These are phyloP conservation scores for Lotmaria passim DNA, from an alignment of 208 protist species.

Conservation along the genomic window DNA sequence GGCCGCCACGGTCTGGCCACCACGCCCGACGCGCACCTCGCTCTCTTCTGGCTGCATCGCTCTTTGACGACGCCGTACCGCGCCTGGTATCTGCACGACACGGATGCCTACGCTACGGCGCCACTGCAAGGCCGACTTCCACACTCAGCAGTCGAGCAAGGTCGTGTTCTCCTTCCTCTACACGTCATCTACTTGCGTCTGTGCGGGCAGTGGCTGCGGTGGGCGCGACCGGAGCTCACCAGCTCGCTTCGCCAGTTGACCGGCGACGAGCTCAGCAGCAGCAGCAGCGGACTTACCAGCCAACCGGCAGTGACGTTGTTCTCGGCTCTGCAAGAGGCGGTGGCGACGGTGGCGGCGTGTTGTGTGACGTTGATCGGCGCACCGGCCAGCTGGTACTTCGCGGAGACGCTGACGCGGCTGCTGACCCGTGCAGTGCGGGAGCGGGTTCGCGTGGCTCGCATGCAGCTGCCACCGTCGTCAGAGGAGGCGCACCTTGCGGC, in stretches of 20 bases:
- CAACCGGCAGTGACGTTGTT: no score
- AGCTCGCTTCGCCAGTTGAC: not conserved
- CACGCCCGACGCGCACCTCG: constrained; percentile 21
- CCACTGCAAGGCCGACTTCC: constrained; percentile 10
- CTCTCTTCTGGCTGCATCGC: constrained; percentile 51
- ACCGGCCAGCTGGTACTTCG: constrained; percentile 10
- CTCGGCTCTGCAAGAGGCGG: not conserved
- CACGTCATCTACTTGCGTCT: constrained; percentile 51
- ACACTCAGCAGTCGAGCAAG: constrained; percentile 11
- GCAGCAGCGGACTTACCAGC: not conserved
- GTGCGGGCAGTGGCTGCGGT: constrained; percentile 20
- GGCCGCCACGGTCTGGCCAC: not conserved
- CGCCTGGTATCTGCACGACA: constrained; percentile 41
- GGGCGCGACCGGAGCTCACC: constrained; percentile 1
- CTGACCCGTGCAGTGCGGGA: constrained; percentile 15
- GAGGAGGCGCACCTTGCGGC: not conserved
- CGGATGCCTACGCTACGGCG: constrained; percentile 2
- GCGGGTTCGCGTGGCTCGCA: constrained; percentile 5
- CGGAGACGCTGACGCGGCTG: not conserved
- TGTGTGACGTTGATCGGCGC: constrained; percentile 25
- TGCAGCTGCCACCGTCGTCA: constrained; percentile 2
- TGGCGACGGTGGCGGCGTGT: not conserved
- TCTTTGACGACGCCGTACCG: constrained; percentile 16
- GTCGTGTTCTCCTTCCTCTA: constrained; percentile 41
- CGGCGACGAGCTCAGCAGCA: not conserved